phyloP scores from a whole-genome alignment of 2,329 filamentous ascomycete species.

The Trichoderma koningiopsis region DNA sequence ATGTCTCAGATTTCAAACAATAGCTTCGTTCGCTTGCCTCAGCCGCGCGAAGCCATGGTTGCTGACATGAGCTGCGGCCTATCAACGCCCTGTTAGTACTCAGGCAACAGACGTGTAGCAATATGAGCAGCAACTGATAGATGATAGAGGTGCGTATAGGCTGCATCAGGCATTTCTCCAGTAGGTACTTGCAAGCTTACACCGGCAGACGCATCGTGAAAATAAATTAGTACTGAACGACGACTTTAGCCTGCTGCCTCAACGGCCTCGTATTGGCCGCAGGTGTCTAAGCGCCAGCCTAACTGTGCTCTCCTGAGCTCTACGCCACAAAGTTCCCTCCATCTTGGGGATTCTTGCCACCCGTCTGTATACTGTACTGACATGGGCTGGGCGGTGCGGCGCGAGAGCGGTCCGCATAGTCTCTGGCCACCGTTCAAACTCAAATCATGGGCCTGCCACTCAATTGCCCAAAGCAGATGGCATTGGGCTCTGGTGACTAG shows the following conservation, averaged over 20 bases:
- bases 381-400: slow-evolving; percentile 25
- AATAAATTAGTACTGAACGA: neutral
- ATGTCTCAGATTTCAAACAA: neutral
- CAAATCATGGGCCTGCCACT: slow-evolving; percentile 2
- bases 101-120: neutral
- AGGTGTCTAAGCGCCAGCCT: neutral
- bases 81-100: slow-evolving; percentile 1
- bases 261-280: slow-evolving; percentile 5
- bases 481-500: slow-evolving; percentile 3
- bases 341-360: slow-evolving; percentile 1
- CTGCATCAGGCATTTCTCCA: slow-evolving; percentile 2
- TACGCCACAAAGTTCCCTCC: neutral
- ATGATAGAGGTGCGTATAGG: slow-evolving; percentile 5
- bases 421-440: slow-evolving; percentile 23
- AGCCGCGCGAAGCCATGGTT: neutral
- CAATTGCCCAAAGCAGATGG: slow-evolving; percentile 2
- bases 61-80: neutral
- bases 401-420: slow-evolving; percentile 24
- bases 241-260: neutral
- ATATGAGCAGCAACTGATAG: slow-evolving; percentile 12
- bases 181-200: neutral
- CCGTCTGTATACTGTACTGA: neutral
- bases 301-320: neutral
- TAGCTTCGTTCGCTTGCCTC: neutral
- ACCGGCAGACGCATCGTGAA: neutral